Percentiles rank a stretch among this genome's conserved stretches.
These are phyloP conservation scores for Metarhizium brunneum DNA, from an alignment of 2,329 filamentous ascomycete species.

Conservation along the genomic window DNA sequence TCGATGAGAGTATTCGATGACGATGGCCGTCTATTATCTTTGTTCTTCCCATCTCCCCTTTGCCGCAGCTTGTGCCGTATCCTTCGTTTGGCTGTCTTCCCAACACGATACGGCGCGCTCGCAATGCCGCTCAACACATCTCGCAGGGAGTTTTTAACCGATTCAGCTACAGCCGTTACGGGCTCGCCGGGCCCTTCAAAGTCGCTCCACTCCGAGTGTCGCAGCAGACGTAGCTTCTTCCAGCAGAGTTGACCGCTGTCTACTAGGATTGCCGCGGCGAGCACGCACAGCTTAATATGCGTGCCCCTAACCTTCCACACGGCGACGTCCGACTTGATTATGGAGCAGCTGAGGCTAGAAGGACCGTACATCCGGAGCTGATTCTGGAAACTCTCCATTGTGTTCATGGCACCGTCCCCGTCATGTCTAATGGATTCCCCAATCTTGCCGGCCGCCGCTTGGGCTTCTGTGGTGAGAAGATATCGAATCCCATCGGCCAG, in stretches of 20 bases:
- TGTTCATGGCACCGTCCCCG: constrained; percentile 62
- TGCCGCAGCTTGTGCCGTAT: neutral
- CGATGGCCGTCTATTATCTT: no score
- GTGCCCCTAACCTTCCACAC: constrained; percentile 58
- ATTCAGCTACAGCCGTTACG: constrained; percentile 55
- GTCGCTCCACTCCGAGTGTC: constrained; percentile 67
- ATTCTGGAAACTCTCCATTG: constrained; percentile 46
- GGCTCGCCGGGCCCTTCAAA: constrained; percentile 69
- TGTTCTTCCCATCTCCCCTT: no score
- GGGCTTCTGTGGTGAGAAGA: constrained; percentile 53
- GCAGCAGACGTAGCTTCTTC: constrained; percentile 52
- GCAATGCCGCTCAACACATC: constrained; percentile 53
- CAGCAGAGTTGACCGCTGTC: constrained; percentile 50
- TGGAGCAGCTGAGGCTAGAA: constrained; percentile 53
- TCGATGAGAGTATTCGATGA: no score
- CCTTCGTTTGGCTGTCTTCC: constrained; percentile 46
- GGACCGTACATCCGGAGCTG: constrained; percentile 43
- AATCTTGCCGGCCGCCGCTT: constrained; percentile 42
- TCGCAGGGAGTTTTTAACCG: constrained; percentile 48
- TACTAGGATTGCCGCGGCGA: constrained; percentile 58
- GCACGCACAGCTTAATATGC: constrained; percentile 47
- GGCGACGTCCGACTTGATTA: constrained; percentile 53
- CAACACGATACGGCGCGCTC: constrained; percentile 52
- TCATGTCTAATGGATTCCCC: constrained; percentile 49
- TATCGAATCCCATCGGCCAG: constrained; percentile 61